Evolutionary conservation across 108 stramenopile genomes (phyloP), one percentile per base, ranked within the genome.

Genomic region (Phaeodactylum tricornutum): DNA sequence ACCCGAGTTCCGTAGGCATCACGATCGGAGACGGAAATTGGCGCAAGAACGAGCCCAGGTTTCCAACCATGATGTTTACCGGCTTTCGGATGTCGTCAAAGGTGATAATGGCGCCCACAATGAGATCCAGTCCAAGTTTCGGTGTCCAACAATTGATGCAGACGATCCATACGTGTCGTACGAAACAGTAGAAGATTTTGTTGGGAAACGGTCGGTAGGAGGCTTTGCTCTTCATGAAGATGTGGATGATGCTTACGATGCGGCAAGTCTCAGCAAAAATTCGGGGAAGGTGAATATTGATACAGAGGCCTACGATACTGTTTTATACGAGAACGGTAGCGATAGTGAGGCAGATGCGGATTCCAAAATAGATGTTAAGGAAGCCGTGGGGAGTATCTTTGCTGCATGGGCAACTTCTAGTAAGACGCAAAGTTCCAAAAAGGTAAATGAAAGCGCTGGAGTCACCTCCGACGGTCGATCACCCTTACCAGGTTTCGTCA

Each of bases 161-260:
- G 70, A 66, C 28, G 71, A 75, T 54, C 50, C 38, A 1, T 62
- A 71, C 39, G 57, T 64, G 47, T 39, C 64, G 12, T 72, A 59
- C 46, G 72, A 73, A 64, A 73, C 77, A 4, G 29, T 59, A 0
- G 64, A 77, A 51, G 80, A 89, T 42, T 80, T 89, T 62, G 78
- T 90, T 8, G 88, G 88, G 1, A 62, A 61, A 16, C 72, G 63
- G 30, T 66, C 75, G 0, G 73, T 67, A 4, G 79, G 74, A 47
- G 88, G 88, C 28, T 90, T 90, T 61, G 81, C 88, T 7, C 56
- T 90, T 16, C 67, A 77, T 35, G 88, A 90, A 34, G 88, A 85
- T 52, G 88, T 83, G 21, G 88, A 90, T 42, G 77, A 90, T 59
- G 79, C 75, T 7, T 85, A 84, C 54, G 67, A 82, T 35, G 53